Evolutionary conservation across 2,329 filamentous ascomycete species (phyloP).

Genomic region (Colletotrichum phormii): DNA sequence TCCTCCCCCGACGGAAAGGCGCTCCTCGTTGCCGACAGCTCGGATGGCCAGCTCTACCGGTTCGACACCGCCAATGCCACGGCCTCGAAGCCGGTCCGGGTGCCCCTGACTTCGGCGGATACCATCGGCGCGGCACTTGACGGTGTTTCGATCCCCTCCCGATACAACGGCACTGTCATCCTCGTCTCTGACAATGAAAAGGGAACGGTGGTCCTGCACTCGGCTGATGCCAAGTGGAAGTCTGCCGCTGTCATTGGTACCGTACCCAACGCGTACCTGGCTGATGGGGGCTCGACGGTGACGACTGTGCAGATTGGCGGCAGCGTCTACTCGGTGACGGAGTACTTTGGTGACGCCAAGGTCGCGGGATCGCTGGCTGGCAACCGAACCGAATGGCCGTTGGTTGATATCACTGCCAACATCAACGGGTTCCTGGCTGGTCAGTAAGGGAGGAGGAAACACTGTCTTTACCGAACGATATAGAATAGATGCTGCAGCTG

Average conservation of each 20-base stretch:
- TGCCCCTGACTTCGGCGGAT: constrained; percentile 3
- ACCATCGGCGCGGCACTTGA: constrained; percentile 39
- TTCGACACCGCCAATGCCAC: constrained; percentile 45
- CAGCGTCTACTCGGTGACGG: constrained; percentile 25
- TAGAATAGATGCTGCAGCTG: background rate
- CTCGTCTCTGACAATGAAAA: constrained; percentile 45
- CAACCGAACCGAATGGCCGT: constrained; percentile 23
- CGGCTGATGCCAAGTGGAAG: constrained; percentile 48
- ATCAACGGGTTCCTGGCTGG: constrained; percentile 13
- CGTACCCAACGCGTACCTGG: constrained; percentile 39
- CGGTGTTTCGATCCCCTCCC: constrained; percentile 47
- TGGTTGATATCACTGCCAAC: constrained; percentile 28
- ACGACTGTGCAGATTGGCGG: constrained; percentile 30
- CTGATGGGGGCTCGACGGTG: constrained; percentile 15
- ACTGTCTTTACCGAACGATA: background rate
- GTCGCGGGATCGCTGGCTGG: constrained; percentile 31
- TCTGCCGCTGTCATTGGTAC: constrained; percentile 49
- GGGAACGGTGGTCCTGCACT: constrained; percentile 52
- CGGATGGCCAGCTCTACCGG: constrained; percentile 47
- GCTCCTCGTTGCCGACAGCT: constrained; percentile 47
- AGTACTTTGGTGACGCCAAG: constrained; percentile 24
- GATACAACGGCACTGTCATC: constrained; percentile 48
- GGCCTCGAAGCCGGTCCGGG: background rate
- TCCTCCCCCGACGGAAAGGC: constrained; percentile 27
- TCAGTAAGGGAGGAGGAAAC: background rate